Base-by-base conservation (phyloP, 2,329 filamentous ascomycete species). In the Fusarium albosuccineum region DNA sequence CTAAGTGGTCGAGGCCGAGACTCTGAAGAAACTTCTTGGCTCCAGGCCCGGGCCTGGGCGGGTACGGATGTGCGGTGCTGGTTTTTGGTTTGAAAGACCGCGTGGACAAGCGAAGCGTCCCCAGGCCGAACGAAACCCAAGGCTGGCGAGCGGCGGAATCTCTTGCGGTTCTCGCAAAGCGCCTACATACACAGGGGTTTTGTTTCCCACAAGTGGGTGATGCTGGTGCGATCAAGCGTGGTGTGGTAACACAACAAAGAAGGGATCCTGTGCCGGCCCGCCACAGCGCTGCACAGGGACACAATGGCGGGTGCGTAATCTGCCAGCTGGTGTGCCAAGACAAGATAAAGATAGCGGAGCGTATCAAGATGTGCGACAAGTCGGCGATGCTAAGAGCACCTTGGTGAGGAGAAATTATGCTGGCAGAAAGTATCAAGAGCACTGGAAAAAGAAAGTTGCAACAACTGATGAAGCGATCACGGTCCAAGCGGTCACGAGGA, bases 241-340 rank as follows among this genome's bases (percentile, higher is more conserved):
- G 50, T 67, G 50, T 62, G 65, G 57, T 67, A 50, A 53, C 59
- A 66, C 58, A 69, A 46, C 50, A 55, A 55, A 64, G 42, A 45
- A 53, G 60, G 55, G 54, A 60, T 44, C 49, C 64, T 70, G 55
- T 70, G 66, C 48, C 60, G 64, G 57, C 67, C 61, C 53, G 61
- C 59, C 30, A 53, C 16, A 44, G 54, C 48, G 51, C 49, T 65
- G 56, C 53, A 61, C 58, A 56, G 49, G 55, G 34, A 57, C 61
- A 54, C 27, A 46, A 55, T 61, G 45, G 56, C 57, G 30, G 56
- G 60, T 64, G 51, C 39, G 50, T 57, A 61, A 55, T 59, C 50
- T 62, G 52, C 53, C 58, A 57, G 56, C 48, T 68, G 22, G 64
- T 61, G 62, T 55, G 34, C 61, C 51, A 53, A 61, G 58, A 58